Conservation (phyloP, 139 green algal genomes). For the Nannochloris sp. region DNA sequence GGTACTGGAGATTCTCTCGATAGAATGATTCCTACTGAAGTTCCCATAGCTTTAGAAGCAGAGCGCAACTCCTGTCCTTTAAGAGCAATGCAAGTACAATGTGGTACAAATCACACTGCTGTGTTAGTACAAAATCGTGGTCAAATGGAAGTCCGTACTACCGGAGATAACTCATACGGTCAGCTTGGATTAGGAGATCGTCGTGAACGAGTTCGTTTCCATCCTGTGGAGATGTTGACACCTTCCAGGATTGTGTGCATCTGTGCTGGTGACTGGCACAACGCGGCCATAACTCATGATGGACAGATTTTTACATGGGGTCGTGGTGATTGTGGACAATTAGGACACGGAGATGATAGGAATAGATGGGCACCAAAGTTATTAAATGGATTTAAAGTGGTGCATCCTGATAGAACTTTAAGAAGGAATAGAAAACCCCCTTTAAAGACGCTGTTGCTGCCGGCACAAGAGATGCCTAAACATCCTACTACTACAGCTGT, state of each 20-base stretch:
- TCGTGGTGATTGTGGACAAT: constrained; percentile 63
- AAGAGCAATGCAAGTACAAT: constrained; percentile 54
- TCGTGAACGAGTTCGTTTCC: constrained; percentile 29
- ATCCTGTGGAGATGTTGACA: constrained; percentile 23
- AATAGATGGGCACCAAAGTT: constrained; percentile 44
- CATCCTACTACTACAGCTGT: no score
- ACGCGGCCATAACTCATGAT: constrained; percentile 39
- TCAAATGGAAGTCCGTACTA: constrained; percentile 34
- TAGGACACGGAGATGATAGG: constrained; percentile 57
- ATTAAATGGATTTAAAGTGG: constrained; percentile 37
- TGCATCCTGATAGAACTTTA: constrained; percentile 67
- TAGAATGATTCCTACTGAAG: constrained; percentile 30
- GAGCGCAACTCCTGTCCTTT: constrained; percentile 21
- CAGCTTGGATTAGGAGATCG: constrained; percentile 66
- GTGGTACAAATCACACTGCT: constrained; percentile 47
- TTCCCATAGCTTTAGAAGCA: constrained; percentile 9
- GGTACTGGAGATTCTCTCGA: constrained; percentile 34
- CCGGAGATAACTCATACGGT: constrained; percentile 63
- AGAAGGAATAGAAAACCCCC: constrained; percentile 36
- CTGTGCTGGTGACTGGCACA: constrained; percentile 58
- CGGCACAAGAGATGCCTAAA: background rate
- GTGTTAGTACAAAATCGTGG: constrained; percentile 42
- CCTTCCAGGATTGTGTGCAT: constrained; percentile 37
- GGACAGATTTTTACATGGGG: constrained; percentile 71
- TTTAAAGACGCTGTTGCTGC: constrained; percentile 19